Base-by-base conservation (phyloP, 768 basidiomycete species). In the Serendipita sp. region DNA sequence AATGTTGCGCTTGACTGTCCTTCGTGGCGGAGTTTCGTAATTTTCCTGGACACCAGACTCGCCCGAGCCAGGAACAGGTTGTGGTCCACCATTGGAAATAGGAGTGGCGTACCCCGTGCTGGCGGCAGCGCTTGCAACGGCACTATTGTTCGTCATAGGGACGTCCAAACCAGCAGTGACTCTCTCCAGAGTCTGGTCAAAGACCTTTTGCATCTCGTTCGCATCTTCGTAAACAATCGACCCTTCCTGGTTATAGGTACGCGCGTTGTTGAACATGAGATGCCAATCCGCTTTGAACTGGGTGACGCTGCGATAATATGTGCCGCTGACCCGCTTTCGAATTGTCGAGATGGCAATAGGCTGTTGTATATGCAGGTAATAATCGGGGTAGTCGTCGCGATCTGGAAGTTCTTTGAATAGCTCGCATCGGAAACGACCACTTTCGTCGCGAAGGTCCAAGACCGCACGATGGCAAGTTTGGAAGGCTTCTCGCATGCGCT, bases 191-290 rank as follows among this genome's bases (percentile, higher is more conserved):
- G 84, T 76, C 28, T 82, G 76, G 64, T 87, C 80, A 71, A 94
- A 92, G 56, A 85, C 84, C 70, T 87, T 88, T 74, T 95, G 88
- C 88, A 94, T 90, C 75, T 91, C 89, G 56, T 90, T 88, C 5
- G 95, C 93, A 65, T 95, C 91, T 64, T 88, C 78, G 73, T 93
- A 95, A 41, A 96, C 92, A 88, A 90, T 91, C 0, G 91, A 94
- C 1, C 88, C 91, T 73, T 95, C 91, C 72, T 88, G 85, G 71
- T 97, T 97, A 77, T 91, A 98, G 45, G 83, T 88, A 68, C 88
- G 81, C 3, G 95, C 94, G 69, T 98, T 98, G 72, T 82, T 80
- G 73, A 94, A 97, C 87, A 99, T 93, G 62, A 92, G 79, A 67
- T 80, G 80, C 83, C 86, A 91, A 72, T 95, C 91, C 50, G 82